Base-by-base conservation (phyloP, 192 early-diverging fungal genomes). In the Backusella circina region DNA sequence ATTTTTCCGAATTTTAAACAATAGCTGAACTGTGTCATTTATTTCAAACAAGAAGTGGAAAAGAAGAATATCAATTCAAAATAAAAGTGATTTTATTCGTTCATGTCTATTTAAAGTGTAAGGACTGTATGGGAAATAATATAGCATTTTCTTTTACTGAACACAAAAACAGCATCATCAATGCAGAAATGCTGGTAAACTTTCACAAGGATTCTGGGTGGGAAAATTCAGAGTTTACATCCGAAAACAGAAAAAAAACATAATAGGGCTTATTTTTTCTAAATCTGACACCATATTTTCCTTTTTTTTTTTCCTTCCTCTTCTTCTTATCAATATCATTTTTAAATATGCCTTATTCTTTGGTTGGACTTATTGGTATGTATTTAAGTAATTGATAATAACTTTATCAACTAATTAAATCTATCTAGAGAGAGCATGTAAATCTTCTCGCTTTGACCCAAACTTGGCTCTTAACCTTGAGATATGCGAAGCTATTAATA, bases 401-500 rank as follows among this genome's bases (percentile, higher is more conserved):
- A 10, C 26, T 23, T 9, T 61, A 61, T 61, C 26, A 28, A 61
- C 26, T 0, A 28, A 61, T 13, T 10, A 61, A 28, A 61, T 9
- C 0, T 6, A 47, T 47, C 6, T 28, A 61, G 54, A 61, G 12
- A 88, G 90, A 44, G 96, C 94, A 5, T 95, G 95, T 78, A 87
- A 89, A 65, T 86, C 91, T 12, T 83, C 88, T n/a, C 87, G 87
- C 13, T 80, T 78, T 73, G 90, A 93, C 64, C 92, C 97, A 1
- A 94, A 99, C 81, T 77, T 97, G 68, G 87, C 91, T 18, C 86
- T 99, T 38, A 95, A 97, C 84, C 88, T 99, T 26, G 97, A 99
- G 82, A 97, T 99, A 66, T 96, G 94, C 82, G 96, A 98, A 80
- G 84, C 96, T 50, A 94, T 99, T 77, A 98, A 96, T 80, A 88